Conservation (phyloP, 345 rosid genomes). For the Moricandia arvensis region DNA sequence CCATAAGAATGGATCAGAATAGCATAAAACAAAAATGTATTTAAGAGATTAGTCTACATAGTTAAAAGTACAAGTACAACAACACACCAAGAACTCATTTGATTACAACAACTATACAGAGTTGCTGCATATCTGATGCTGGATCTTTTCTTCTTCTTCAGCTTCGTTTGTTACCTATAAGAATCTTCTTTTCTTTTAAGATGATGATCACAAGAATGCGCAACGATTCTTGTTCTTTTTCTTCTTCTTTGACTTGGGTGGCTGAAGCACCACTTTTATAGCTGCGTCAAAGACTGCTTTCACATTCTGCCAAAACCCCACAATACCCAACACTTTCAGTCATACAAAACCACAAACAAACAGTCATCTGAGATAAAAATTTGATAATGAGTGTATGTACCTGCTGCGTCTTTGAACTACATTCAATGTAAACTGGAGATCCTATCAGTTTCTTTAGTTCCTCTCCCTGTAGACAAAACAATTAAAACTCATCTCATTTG, state of each 20-base stretch:
- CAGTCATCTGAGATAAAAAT: neutral
- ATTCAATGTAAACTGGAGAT: conserved; percentile 81
- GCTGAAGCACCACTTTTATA: conserved; percentile 86
- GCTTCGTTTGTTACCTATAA: conserved; percentile 21
- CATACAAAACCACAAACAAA: neutral
- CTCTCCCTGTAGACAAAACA: conserved; percentile 64
- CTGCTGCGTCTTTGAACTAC: conserved; percentile 97
- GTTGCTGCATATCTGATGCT: conserved; percentile 20
- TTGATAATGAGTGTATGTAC: conserved; percentile 35
- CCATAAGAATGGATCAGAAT: neutral
- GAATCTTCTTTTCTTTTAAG: neutral
- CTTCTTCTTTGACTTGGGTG: conserved; percentile 87
- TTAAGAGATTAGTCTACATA: conserved; percentile 21
- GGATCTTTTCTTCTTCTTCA: conserved; percentile 8
- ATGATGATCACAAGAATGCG: conserved; percentile 35
- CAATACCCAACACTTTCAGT: neutral
- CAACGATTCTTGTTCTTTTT: conserved; percentile 48
- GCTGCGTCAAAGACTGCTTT: conserved; percentile 87
- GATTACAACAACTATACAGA: neutral
- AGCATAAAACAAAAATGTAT: neutral
- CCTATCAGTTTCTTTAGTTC: conserved; percentile 86
- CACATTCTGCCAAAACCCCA: conserved; percentile 60
- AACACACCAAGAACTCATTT: neutral
- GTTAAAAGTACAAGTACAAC: neutral
- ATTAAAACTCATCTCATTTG: neutral